These are phyloP conservation scores for Diaporthe vaccinii DNA, from an alignment of 2,329 filamentous ascomycete species.

Conservation along the genomic window DNA sequence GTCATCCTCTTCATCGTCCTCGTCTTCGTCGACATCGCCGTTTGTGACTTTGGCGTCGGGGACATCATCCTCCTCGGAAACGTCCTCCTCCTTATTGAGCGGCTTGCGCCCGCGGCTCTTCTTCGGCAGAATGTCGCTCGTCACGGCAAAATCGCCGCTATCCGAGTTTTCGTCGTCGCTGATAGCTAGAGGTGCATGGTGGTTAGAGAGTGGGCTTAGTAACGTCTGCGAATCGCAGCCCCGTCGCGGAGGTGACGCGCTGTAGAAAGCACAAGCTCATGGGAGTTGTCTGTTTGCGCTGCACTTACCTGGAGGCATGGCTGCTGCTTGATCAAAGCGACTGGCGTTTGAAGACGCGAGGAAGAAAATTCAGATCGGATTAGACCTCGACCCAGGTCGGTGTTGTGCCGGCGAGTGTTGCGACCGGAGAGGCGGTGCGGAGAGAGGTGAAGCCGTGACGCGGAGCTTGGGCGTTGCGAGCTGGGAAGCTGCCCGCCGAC, in stretches of 20 bases:
- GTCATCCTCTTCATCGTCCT: conserved; percentile 45
- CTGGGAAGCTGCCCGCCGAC: conserved; percentile 1
- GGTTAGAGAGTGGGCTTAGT: background rate
- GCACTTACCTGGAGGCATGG: conserved; percentile 39
- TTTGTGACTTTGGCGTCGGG: conserved; percentile 15
- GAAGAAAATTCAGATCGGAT: too few relatives aligned
- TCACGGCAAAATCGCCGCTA: conserved; percentile 44
- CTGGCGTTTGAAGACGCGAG: background rate
- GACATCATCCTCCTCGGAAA: conserved; percentile 44
- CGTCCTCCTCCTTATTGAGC: conserved; percentile 42
- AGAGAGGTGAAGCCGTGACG: conserved; percentile 17
- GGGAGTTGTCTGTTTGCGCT: background rate
- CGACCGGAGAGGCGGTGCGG: conserved; percentile 26
- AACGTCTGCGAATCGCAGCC: background rate
- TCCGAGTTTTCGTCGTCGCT: conserved; percentile 60
- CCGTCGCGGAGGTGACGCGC: conserved; percentile 34
- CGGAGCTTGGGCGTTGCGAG: conserved; percentile 3
- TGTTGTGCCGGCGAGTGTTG: conserved; percentile 2
- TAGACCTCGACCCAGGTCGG: conserved; percentile 8
- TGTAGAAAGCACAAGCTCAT: background rate
- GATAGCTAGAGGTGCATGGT: conserved; percentile 49
- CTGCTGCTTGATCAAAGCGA: background rate
- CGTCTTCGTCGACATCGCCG: conserved; percentile 41
- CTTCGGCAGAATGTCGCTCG: conserved; percentile 42
- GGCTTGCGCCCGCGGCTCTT: conserved; percentile 38